Base-by-base conservation (phyloP, 2,329 filamentous ascomycete genomes). In the Penicillium verrucosum region DNA sequence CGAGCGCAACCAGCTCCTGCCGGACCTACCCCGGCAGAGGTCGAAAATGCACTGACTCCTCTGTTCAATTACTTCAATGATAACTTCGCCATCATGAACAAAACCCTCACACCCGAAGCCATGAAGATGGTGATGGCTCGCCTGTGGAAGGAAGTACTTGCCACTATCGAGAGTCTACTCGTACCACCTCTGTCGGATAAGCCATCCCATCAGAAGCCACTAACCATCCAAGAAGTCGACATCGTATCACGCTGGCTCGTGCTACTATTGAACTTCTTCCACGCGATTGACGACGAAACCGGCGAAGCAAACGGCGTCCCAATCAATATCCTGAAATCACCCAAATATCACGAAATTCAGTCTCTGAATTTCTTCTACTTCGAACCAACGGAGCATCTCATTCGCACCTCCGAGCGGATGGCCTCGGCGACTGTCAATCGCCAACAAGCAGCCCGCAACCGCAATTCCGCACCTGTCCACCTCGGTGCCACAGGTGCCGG, bases 321-420 rank as follows among this genome's bases (percentile, higher is more conserved):
- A 0, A 85, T 90, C 43, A 92, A 97, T 73, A 87, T 97, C 32
- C 83, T 99, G 70, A 96, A 96, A 76, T 96, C 91, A 64, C 90
- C 93, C 70, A 99, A 99, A 82, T 99, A 96, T 80, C 92, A 97
- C 79, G 94, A 99, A 74, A 85, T 99, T 52, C 90, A 94, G 63
- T 93, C 91, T 60, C 84, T 99, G 61, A 96, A 96, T 78, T 99
- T 97, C 82, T 99, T 97, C 81, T 99, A 99, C 79, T 95, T 94
- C 70, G 92, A 97, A 68, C 84, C 89, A 32, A 96, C 92, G 1
- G 90, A 95, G 59, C 92, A 89, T 66, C 83, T 99, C 12, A 91
- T 97, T 66, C 89, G 93, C 49, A 96, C 91, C n/a, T 96, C 91
- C 3, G 94, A 99, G 75, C 85, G 90, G 54, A 99, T 99, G 89